Evolutionary conservation across 78 protist species (phyloP).

Genomic region (Andalucia godoyi): DNA sequence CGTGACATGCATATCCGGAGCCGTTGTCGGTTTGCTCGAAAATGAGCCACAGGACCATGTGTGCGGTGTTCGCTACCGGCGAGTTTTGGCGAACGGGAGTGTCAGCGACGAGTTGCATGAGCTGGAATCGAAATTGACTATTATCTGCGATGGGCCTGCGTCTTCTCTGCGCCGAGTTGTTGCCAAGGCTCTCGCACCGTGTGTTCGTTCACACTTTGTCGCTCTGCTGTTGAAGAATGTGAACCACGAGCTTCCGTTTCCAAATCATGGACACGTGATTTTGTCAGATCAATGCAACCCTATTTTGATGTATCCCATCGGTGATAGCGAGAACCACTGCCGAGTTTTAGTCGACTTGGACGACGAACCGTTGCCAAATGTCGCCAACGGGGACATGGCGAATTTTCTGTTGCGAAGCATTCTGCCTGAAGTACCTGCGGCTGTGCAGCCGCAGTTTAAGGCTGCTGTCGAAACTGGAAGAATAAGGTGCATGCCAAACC

Average conservation of each 20-base stretch:
- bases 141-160: slow-evolving; percentile 14
- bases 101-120: too few species aligned
- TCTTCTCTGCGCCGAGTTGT: background rate
- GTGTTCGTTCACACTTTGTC: background rate
- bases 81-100: background rate
- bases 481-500: background rate
- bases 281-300: too few species aligned
- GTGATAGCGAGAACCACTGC: too few species aligned
- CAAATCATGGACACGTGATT: background rate
- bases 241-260: background rate
- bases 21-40: background rate
- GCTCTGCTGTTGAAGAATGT: background rate
- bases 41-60: background rate
- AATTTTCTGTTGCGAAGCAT: background rate
- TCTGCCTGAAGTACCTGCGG: background rate
- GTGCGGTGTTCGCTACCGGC: background rate
- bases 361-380: background rate
- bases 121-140: background rate
- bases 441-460: background rate
- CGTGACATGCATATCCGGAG: background rate
- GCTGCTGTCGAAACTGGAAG: background rate
- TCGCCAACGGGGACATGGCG: background rate
- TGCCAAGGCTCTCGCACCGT: background rate
- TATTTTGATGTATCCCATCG: too few species aligned
- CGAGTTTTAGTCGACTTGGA: too few species aligned